Conservation (phyloP, 371 early-diverging fungal species). For the Sporodiniella umbellata region DNA sequence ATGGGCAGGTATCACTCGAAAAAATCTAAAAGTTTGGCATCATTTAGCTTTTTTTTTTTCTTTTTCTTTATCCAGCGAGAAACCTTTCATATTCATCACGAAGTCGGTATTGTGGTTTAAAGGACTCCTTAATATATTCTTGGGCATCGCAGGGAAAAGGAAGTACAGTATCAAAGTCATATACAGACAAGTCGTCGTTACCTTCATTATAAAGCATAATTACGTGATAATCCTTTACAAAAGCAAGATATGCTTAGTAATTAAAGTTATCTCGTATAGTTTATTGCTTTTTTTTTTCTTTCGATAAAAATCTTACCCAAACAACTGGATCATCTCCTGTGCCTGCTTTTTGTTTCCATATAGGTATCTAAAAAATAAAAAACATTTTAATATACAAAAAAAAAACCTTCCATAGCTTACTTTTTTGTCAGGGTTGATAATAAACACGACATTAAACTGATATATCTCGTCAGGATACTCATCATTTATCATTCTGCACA, state of each 20-base stretch:
- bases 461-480: slow-evolving; percentile 13
- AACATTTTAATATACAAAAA: neutral
- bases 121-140: slow-evolving; percentile 22
- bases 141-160: slow-evolving; percentile 31
- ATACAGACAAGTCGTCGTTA: slow-evolving; percentile 10
- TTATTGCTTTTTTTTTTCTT: neutral
- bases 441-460: slow-evolving; percentile 28
- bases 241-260: neutral
- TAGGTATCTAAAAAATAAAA: slow-evolving; percentile 17
- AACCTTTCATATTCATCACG: slow-evolving; percentile 23
- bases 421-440: slow-evolving; percentile 28
- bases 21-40: slow-evolving; percentile 9
- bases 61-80: too few species aligned
- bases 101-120: slow-evolving; percentile 26
- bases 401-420: slow-evolving; percentile 7
- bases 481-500: slow-evolving; percentile 26
- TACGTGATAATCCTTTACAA: slow-evolving; percentile 43
- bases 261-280: neutral
- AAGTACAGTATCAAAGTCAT: slow-evolving; percentile 36
- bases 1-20: slow-evolving; percentile 34
- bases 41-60: neutral
- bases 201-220: slow-evolving; percentile 9
- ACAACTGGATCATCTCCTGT: slow-evolving; percentile 21
- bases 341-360: slow-evolving; percentile 29
- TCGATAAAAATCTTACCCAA: slow-evolving; percentile 41